Evolutionary conservation across 2,329 filamentous ascomycete species (phyloP).

Genomic region (Monilinia vaccinii-corymbosi): DNA sequence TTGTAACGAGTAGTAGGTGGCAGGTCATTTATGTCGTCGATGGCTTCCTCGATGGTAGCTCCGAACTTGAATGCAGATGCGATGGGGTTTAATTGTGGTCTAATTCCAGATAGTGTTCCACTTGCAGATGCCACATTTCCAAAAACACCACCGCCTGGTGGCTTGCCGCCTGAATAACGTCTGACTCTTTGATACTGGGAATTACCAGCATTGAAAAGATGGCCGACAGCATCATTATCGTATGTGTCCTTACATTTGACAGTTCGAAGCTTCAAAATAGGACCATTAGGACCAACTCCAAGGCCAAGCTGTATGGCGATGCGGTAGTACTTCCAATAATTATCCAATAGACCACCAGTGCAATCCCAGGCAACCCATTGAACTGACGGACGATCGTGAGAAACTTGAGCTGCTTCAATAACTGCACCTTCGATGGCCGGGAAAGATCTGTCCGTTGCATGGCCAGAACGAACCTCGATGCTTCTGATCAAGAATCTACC

Average conservation of each 20-base stretch:
- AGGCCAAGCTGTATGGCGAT: neutral
- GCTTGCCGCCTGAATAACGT: neutral
- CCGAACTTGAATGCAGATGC: neutral
- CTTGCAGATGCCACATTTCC: neutral
- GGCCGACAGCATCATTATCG: neutral
- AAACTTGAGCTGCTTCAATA: neutral
- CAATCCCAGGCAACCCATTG: slow-evolving; percentile 8
- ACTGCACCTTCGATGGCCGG: slow-evolving; percentile 5
- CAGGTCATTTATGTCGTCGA: neutral
- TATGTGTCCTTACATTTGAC: neutral
- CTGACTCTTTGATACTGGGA: neutral
- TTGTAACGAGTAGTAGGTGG: neutral
- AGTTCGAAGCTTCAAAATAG: slow-evolving; percentile 7
- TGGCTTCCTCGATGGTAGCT: neutral
- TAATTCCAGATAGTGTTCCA: neutral
- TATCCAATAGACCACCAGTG: neutral
- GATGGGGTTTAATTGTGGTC: neutral
- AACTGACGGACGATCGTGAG: neutral
- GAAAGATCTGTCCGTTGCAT: neutral
- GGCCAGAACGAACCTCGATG: slow-evolving; percentile 1
- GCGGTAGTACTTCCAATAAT: slow-evolving; percentile 5
- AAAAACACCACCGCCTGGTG: slow-evolving; percentile 7
- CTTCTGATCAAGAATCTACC: neutral
- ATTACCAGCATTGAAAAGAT: neutral
- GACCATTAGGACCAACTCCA: neutral